Evolutionary conservation across 2,329 filamentous ascomycete genomes (phyloP).

Genomic region (Keithomyces neogunnii): DNA sequence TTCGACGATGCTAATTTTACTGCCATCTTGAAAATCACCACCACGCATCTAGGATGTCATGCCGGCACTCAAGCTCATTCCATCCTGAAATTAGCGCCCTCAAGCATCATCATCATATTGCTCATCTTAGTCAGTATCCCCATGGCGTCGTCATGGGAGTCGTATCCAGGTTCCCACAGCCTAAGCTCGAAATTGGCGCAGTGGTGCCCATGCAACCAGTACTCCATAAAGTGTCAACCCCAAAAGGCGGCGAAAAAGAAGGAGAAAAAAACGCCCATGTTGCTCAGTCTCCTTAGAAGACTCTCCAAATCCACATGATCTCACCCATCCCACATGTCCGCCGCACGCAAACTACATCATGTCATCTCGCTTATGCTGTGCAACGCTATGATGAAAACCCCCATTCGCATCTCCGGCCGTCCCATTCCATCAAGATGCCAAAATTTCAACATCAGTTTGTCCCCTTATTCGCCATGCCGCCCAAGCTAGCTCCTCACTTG

Average conservation of each 20-base stretch:
- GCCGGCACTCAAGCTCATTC: no score
- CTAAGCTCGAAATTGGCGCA: no score
- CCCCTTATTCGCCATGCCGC: background rate
- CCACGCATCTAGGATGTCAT: no score
- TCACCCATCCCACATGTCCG: background rate
- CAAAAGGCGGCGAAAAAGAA: background rate
- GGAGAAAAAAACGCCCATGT: background rate
- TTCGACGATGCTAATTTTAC: no score
- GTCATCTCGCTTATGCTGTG: background rate
- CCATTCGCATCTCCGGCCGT: background rate
- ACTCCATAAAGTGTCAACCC: background rate
- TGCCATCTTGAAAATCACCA: no score
- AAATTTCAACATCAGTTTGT: background rate
- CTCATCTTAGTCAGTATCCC: background rate
- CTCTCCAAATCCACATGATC: background rate
- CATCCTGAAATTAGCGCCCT: no score
- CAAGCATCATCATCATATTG: background rate
- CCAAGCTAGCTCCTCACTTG: constrained; percentile 9
- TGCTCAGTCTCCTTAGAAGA: background rate
- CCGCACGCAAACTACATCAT: background rate
- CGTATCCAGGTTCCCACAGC: background rate
- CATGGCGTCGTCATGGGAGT: background rate
- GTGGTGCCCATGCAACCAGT: no score
- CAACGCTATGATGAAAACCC: background rate
- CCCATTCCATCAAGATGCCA: background rate